Conservation (phyloP, 139 green algal species). For the Picochlorum sp. region DNA sequence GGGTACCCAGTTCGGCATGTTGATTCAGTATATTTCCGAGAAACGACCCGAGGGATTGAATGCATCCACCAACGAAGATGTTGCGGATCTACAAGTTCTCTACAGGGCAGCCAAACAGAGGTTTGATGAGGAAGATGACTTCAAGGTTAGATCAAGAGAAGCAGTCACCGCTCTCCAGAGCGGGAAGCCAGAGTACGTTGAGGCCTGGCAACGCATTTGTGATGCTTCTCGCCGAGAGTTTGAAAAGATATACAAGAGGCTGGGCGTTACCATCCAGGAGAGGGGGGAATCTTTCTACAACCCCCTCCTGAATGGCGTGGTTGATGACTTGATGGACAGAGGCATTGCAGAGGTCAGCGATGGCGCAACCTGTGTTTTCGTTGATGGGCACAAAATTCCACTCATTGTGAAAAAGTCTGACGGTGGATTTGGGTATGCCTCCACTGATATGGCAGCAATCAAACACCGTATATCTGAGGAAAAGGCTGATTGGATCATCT, state of each 20-base stretch:
- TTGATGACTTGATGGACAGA: constrained; percentile 65
- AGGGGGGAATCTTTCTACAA: constrained; percentile 98
- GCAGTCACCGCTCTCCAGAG: constrained; percentile 82
- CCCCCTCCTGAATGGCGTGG: constrained; percentile 64
- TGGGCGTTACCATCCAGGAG: constrained; percentile 75
- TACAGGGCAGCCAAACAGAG: constrained; percentile 71
- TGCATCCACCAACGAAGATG: constrained; percentile 48
- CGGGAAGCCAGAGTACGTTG: constrained; percentile 52
- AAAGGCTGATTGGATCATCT: constrained; percentile 95
- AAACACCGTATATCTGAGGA: constrained; percentile 77
- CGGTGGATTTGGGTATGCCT: constrained; percentile 92
- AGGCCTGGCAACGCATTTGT: constrained; percentile 86
- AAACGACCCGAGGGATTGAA: constrained; percentile 43
- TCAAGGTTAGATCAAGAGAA: constrained; percentile 82
- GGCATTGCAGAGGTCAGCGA: constrained; percentile 69
- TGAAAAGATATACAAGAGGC: constrained; percentile 72
- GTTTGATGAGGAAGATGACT: constrained; percentile 95
- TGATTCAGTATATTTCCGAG: constrained; percentile 86
- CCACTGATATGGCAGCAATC: constrained; percentile 84
- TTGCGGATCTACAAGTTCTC: constrained; percentile 62
- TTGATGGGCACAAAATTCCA: constrained; percentile 54
- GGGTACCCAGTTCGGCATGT: constrained; percentile 99
- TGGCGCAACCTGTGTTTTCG: constrained; percentile 77
- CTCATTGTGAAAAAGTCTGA: constrained; percentile 95
- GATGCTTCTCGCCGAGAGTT: constrained; percentile 83